A percentile compares a stretch with the other conserved stretches of the same genome.
These are phyloP conservation scores for Pisolithus tinctorius DNA, from an alignment of 768 basidiomycete genomes.

Conservation along the genomic window DNA sequence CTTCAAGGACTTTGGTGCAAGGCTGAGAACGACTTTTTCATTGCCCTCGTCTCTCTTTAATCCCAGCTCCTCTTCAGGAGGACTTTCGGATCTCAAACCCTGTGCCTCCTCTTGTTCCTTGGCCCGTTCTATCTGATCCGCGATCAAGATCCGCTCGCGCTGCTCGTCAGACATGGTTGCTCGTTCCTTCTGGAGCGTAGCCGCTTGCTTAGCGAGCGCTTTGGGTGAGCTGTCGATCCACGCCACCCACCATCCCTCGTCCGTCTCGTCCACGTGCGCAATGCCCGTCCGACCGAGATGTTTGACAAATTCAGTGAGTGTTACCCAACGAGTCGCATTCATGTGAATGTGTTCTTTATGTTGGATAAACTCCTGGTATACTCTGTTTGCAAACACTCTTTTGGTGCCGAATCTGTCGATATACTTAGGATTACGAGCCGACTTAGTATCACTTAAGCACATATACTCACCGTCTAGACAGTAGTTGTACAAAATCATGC, in stretches of 20 bases:
- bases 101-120: conserved; percentile 38
- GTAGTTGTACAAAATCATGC: conserved; percentile 82
- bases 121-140: conserved; percentile 92
- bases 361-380: conserved; percentile 96
- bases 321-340: conserved; percentile 98
- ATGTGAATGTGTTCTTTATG: conserved; percentile 95
- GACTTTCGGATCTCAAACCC: conserved; percentile 26
- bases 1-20: conserved; percentile 49
- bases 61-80: conserved; percentile 43
- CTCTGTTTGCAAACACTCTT: conserved; percentile 88
- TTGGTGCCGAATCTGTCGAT: conserved; percentile 78
- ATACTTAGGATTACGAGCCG: background rate
- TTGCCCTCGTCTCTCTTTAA: conserved; percentile 65
- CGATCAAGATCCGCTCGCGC: conserved; percentile 81
- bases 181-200: conserved; percentile 86
- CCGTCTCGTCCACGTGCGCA: conserved; percentile 93
- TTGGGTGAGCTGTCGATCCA: conserved; percentile 98
- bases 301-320: conserved; percentile 92
- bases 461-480: conserved; percentile 69
- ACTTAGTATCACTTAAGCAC: background rate
- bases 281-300: conserved; percentile 81
- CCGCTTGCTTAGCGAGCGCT: conserved; percentile 85
- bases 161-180: conserved; percentile 91
- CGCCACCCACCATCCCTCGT: conserved; percentile 95
- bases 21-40: conserved; percentile 71